phyloP scores from a whole-genome alignment of 768 basidiomycete species.

The Boletales sp. region DNA sequence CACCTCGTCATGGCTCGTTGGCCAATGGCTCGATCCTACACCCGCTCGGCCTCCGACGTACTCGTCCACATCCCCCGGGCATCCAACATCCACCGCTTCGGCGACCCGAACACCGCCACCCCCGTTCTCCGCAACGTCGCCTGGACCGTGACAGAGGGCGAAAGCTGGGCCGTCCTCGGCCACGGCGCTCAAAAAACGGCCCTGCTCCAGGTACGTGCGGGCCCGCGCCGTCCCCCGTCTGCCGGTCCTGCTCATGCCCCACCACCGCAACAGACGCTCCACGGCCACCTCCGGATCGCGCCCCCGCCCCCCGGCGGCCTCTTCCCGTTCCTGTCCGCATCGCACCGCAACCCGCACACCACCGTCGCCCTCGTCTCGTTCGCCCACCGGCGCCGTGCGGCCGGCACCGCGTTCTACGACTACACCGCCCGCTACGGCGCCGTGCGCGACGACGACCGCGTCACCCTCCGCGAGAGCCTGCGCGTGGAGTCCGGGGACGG shows the following conservation, averaged over 20 bases:
- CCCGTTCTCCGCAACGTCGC: slow-evolving; percentile 52
- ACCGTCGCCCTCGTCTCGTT: slow-evolving; percentile 62
- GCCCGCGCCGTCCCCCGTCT: too few relatives aligned
- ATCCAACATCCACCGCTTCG: slow-evolving; percentile 57
- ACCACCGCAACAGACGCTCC: slow-evolving; percentile 63
- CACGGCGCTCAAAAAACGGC: slow-evolving; percentile 59
- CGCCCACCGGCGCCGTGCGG: slow-evolving; percentile 52
- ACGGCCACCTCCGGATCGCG: slow-evolving; percentile 67
- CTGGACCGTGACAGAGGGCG: slow-evolving; percentile 58
- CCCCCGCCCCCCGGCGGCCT: slow-evolving; percentile 66
- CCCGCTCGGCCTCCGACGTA: not conserved
- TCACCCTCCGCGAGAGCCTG: slow-evolving; percentile 73
- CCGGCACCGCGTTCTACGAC: slow-evolving; percentile 81
- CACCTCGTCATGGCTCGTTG: not conserved
- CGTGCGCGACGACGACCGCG: slow-evolving; percentile 76
- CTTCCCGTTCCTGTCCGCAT: slow-evolving; percentile 65
- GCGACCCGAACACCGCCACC: slow-evolving; percentile 42
- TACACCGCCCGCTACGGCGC: slow-evolving; percentile 92
- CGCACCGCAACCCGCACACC: slow-evolving; percentile 44
- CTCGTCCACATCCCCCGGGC: slow-evolving; percentile 40
- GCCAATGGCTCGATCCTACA: slow-evolving; percentile 1
- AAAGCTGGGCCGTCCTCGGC: slow-evolving; percentile 76
- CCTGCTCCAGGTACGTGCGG: too few relatives aligned
- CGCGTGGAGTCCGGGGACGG: slow-evolving; percentile 50
- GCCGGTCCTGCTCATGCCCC: not conserved